These are phyloP conservation scores for Cucumis cinereus DNA, from an alignment of 306 rosid species.

Conservation along the genomic window DNA sequence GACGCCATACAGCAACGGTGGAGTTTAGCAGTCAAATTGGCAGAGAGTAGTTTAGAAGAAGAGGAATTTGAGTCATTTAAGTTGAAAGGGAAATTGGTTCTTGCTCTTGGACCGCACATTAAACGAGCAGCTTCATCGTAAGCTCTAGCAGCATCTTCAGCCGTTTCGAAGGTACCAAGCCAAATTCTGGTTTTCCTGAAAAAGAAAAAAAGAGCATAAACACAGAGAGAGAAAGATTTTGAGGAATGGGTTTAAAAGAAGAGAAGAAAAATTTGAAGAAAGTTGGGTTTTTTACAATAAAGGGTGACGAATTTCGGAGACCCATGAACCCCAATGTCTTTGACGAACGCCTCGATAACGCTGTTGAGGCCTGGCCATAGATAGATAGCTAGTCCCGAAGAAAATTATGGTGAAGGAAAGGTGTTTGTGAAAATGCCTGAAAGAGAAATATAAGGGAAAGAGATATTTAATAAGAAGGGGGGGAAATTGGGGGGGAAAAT, in stretches of 20 bases:
- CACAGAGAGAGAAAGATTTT: background rate
- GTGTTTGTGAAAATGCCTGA: conserved; percentile 8
- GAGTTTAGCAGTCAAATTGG: conserved; percentile 73
- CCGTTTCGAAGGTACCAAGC: conserved; percentile 92
- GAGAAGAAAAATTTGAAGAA: background rate
- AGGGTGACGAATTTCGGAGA: conserved; percentile 94
- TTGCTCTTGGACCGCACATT: conserved; percentile 82
- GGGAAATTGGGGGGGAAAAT: background rate
- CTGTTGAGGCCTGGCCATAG: conserved; percentile 89
- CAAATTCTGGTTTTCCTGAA: conserved; percentile 89
- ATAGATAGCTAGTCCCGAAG: background rate
- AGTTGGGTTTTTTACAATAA: conserved; percentile 29
- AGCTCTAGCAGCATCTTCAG: conserved; percentile 86
- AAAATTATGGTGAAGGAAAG: background rate
- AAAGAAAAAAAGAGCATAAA: background rate
- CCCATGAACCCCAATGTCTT: conserved; percentile 99
- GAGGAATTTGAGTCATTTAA: conserved; percentile 57
- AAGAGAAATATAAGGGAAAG: background rate
- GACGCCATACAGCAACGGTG: conserved; percentile 85
- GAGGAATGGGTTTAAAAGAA: background rate
- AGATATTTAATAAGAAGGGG: background rate
- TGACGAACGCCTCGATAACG: conserved; percentile 95
- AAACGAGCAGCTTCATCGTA: conserved; percentile 93
- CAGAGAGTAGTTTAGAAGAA: conserved; percentile 75
- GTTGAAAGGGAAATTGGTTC: conserved; percentile 85